Evolutionary conservation across 2,329 filamentous ascomycete species (phyloP).

Genomic region (Penicillium concentricum): DNA sequence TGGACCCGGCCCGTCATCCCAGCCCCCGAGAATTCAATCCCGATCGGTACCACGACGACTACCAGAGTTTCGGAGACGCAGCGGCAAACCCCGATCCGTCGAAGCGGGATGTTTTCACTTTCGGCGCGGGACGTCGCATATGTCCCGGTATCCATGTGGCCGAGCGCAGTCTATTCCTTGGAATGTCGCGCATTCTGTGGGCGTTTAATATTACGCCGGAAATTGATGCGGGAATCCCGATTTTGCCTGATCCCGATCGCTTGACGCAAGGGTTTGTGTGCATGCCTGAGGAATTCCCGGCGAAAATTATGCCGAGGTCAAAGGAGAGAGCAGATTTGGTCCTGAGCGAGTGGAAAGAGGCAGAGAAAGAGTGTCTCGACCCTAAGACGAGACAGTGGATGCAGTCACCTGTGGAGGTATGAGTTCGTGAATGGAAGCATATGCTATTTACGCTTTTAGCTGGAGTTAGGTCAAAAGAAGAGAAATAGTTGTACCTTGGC

Average conservation of each 20-base stretch:
- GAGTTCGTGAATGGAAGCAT: neutral
- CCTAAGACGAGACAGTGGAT: slow-evolving; percentile 13
- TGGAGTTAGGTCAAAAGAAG: neutral
- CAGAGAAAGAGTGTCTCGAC: slow-evolving; percentile 10
- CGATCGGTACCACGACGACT: slow-evolving; percentile 32
- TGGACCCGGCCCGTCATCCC: slow-evolving; percentile 42
- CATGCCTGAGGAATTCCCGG: slow-evolving; percentile 43
- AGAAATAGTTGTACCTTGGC: neutral
- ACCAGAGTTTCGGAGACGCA: slow-evolving; percentile 37
- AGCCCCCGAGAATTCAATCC: slow-evolving; percentile 43
- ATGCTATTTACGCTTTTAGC: neutral
- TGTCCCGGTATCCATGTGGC: slow-evolving; percentile 60
- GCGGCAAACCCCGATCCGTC: slow-evolving; percentile 37
- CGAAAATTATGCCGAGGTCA: slow-evolving; percentile 37
- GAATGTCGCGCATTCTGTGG: slow-evolving; percentile 51
- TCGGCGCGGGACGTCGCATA: slow-evolving; percentile 57
- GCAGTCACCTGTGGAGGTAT: slow-evolving; percentile 1
- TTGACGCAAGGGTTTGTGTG: slow-evolving; percentile 47
- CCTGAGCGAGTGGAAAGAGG: slow-evolving; percentile 11
- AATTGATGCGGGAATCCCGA: slow-evolving; percentile 31
- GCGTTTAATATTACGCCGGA: slow-evolving; percentile 43
- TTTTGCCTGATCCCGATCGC: slow-evolving; percentile 41
- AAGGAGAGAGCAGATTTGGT: slow-evolving; percentile 28
- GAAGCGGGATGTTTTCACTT: slow-evolving; percentile 55
- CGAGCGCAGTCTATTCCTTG: slow-evolving; percentile 50